These are phyloP conservation scores for Leucosporidium creatinivorum DNA, from an alignment of 768 basidiomycete species.

Conservation along the genomic window DNA sequence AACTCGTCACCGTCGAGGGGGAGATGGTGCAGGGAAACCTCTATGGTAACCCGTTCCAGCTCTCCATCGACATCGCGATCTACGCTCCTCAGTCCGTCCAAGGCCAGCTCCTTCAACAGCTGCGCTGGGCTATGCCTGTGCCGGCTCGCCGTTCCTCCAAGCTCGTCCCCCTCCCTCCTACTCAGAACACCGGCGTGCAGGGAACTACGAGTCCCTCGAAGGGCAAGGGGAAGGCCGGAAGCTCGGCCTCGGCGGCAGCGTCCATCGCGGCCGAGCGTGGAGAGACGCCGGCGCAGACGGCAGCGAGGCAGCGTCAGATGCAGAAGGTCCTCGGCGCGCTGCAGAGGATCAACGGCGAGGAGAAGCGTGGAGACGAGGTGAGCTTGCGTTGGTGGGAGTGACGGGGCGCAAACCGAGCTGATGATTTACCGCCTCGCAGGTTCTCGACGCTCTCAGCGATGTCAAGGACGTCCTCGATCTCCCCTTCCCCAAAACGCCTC, in stretches of 20 bases:
- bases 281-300: not conserved
- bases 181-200: too few relatives aligned
- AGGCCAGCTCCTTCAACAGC: not conserved
- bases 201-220: not conserved
- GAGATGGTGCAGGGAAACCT: not conserved
- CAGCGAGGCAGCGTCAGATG: not conserved
- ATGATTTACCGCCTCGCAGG: not conserved
- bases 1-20: not conserved
- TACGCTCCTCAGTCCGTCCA: not conserved
- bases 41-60: not conserved
- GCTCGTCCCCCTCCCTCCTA: too few relatives aligned
- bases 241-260: not conserved
- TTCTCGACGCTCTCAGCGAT: not conserved
- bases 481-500: not conserved
- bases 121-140: not conserved
- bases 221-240: not conserved
- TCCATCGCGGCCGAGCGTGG: not conserved
- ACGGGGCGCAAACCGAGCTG: not conserved
- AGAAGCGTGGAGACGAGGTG: slow-evolving; percentile 1
- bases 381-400: too few relatives aligned
- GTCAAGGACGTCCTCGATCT: not conserved
- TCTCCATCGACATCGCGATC: not conserved
- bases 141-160: too few relatives aligned
- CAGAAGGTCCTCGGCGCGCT: not conserved
- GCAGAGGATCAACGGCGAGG: not conserved